Evolutionary conservation across 352 stramenopile species (phyloP), one percentile per base, ranked within the genome.

Genomic region (Globisporangium rhizosaccharum): DNA sequence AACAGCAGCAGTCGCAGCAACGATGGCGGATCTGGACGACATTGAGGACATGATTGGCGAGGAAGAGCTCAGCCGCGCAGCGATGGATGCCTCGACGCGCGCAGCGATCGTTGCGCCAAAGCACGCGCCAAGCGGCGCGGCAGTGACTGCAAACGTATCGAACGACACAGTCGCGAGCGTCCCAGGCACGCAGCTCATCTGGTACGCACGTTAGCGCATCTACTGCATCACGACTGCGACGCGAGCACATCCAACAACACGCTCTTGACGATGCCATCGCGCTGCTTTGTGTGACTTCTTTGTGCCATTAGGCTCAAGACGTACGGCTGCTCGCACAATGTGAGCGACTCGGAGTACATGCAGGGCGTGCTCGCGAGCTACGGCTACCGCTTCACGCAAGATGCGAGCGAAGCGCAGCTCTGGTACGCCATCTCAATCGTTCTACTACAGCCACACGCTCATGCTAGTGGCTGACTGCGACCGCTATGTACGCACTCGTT

Each of bases 341-440:
- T 97, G 55, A 92, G 76, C 63, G 92, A 98, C 71, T 90, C 80
- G 55, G 92, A 98, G 70, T 98, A 98, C 73, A 98, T 98, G 92
- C 75, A 90, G 58, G 92, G 92, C 47, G 71, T 96, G 57, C 69
- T 98, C 30, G 71, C 76, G 46, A 90, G 81, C 68, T 97, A 97
- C 70, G 92, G 92, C 47, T 98, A 97, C 63, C 75, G 67, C 4
- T 88, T 97, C 67, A 85, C 82, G 23, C 73, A 92, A 28, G 72
- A 86, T 46, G 59, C 79, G 9, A 73, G 93, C 42, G 71, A 79
- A 17, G 89, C 89, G 17, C 85, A 97, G 59, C 70, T 96, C 51
- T 97, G 87, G 87, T 74, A 45, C 41, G 58, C 50, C 3, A 8
- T 9, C 14, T n/a, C 17, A 12, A 9, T 20, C 41, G 0, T n/a